Evolutionary conservation across 139 green algal species (phyloP), one percentile per base, ranked within the genome.

Genomic region (Pleodorina starrii): DNA sequence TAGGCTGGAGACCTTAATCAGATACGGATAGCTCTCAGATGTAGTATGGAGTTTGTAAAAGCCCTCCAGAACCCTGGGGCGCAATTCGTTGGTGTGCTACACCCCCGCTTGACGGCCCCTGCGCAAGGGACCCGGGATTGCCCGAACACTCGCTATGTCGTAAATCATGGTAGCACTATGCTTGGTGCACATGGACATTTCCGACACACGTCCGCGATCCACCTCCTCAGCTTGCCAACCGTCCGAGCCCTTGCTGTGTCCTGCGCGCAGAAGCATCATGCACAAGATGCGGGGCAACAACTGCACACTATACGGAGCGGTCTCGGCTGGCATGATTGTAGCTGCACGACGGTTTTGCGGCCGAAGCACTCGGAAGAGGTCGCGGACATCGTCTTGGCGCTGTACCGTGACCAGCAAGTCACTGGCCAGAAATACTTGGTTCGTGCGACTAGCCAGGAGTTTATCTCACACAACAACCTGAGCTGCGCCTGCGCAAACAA

Each of bases 391-490:
- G 76, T 90, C 27, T 35, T 85, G 57, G 84, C 84, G 32, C 84
- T 89, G 17, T 73, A 89, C 69, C 68, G 69, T 5, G 84, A 89
- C 71, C 63, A 48, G 32, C 84, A 83, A 32, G 40, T 81, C 11
- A 63, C 84, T 0, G 50, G 50, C 25, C 84, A 89, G 36, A 72
- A 73, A 29, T 89, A 86, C 42, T 42, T 90, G 23, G 76, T 90
- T 1, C 68, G 87, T 0, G 87, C 87, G 17, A 88, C 38, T 21
- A 83, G 29, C 50, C 60, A 81, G 19, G 57, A 63, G 1, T 91
- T 91, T 32, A 6, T 85, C 0, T 80, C 78, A 0, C 87, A 91
- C 51, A 91, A 91, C 68, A 91, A 91, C 69, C 57, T 91, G 23
- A 91, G 78, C 68, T 91, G 87, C 69, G 38, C 87, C 5, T 77